These are phyloP conservation scores for Cutaneotrichosporon sp. DNA, from an alignment of 1,284 basidiomycete genomes.

Conservation along the genomic window DNA sequence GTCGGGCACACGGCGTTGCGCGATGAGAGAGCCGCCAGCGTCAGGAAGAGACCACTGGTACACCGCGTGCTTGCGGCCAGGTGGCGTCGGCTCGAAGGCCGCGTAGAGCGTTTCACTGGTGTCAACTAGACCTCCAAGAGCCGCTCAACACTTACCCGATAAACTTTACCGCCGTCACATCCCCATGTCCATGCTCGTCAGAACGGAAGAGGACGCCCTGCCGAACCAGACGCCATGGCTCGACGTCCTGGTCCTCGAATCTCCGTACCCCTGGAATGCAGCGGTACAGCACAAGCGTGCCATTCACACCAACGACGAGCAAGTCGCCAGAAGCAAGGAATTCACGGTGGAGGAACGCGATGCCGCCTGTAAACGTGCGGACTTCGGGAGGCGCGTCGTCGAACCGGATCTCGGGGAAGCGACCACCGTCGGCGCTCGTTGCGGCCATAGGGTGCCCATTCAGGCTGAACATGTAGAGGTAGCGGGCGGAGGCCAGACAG, in stretches of 20 bases:
- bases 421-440: slow-evolving; percentile 29
- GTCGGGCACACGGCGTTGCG: slow-evolving; percentile 48
- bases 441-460: slow-evolving; percentile 52
- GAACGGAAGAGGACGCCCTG: slow-evolving; percentile 40
- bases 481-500: slow-evolving; percentile 39
- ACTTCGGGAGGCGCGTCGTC: slow-evolving; percentile 11
- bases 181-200: slow-evolving; percentile 31
- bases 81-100: slow-evolving; percentile 33
- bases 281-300: slow-evolving; percentile 39
- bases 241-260: slow-evolving; percentile 35
- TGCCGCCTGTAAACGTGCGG: slow-evolving; percentile 43
- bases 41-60: slow-evolving; percentile 53
- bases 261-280: slow-evolving; percentile 38
- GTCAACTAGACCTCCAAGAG: background rate
- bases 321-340: slow-evolving; percentile 44
- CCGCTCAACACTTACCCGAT: slow-evolving; percentile 37
- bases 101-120: slow-evolving; percentile 50
- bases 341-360: slow-evolving; percentile 48
- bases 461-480: slow-evolving; percentile 50
- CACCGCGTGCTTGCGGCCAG: slow-evolving; percentile 32
- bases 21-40: slow-evolving; percentile 17
- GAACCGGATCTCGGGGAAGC: slow-evolving; percentile 22
- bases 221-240: slow-evolving; percentile 46
- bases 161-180: slow-evolving; percentile 43
- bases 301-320: slow-evolving; percentile 45